Conservation (phyloP, 2,329 filamentous ascomycete genomes). For the Aspergillus transmontanensis region DNA sequence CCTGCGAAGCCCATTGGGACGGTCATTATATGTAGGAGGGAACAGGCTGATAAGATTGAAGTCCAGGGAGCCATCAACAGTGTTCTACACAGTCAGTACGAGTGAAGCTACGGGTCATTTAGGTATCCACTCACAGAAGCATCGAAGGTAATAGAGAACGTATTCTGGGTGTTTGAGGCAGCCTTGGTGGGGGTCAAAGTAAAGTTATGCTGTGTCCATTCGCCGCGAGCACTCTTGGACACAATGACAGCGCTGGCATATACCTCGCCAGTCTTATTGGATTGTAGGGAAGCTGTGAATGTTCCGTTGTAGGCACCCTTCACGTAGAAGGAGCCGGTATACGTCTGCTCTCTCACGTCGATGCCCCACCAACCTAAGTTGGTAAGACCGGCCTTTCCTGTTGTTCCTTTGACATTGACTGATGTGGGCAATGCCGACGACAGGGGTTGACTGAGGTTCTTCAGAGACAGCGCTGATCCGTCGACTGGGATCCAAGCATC, state of each 20-base stretch:
- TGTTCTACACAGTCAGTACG: constrained; percentile 25
- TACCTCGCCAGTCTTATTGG: constrained; percentile 41
- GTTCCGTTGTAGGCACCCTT: constrained; percentile 38
- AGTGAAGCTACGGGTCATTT: too few species aligned
- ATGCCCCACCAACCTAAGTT: constrained; percentile 58
- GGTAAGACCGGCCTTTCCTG: constrained; percentile 49
- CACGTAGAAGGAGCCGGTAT: constrained; percentile 55
- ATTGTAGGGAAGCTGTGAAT: constrained; percentile 42
- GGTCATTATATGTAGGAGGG: constrained; percentile 56
- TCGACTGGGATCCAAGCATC: constrained; percentile 36
- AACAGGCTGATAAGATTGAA: constrained; percentile 58
- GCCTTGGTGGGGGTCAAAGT: constrained; percentile 25
- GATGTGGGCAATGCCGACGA: constrained; percentile 49
- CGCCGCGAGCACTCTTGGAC: constrained; percentile 42
- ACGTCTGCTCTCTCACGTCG: constrained; percentile 50
- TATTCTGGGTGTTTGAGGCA: constrained; percentile 50
- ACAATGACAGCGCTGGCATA: constrained; percentile 31
- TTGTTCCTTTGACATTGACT: constrained; percentile 44
- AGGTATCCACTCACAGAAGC: constrained; percentile 29
- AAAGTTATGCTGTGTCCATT: constrained; percentile 46
- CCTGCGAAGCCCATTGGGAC: constrained; percentile 54
- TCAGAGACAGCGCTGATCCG: constrained; percentile 34
- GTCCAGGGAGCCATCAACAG: constrained; percentile 45
- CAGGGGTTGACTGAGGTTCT: constrained; percentile 44
- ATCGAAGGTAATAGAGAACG: constrained; percentile 55